Evolutionary conservation across 768 basidiomycete species (phyloP), one percentile per base, ranked within the genome.

Genomic region (Auricularia heimuer): DNA sequence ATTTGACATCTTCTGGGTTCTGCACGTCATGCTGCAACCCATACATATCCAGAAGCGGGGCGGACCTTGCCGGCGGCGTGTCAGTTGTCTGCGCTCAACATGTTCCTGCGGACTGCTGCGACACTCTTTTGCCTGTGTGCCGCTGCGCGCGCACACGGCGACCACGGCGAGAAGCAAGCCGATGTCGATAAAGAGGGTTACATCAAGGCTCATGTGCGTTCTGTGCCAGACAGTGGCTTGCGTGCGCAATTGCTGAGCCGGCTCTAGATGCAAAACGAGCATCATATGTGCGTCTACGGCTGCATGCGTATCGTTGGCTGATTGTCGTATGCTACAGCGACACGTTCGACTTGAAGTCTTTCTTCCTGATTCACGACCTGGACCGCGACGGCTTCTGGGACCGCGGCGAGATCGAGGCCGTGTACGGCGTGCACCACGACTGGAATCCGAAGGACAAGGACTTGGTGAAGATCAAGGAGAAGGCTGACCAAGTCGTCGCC

Each of bases 331-430:
- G n/a, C 14, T 51, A 67, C 71, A 94, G 92, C 65, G 90, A 93
- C 72, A 83, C 85, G 47, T 96, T 92, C 69, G 94, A 89, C 71
- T 77, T 84, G 54, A 80, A 85, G 69, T 91, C 92, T 73, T 99
- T 99, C 84, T 96, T 97, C 83, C 87, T 90, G 67, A 79, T 99
- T 12, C 96, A 99, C 76, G 96, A 99, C 77, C 80, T 99, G 65
- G 86, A 98, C 76, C 78, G 85, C 45, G 86, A 98, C 71, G 92
- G 92, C 0, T 71, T 82, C 63, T 93, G 93, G 87, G 88, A 92
- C 73, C 79, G 80, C 65, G 86, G 87, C 64, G 96, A 99, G 74
- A 89, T 99, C 66, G 90, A 97, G 75, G 94, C 94, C 21, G 86
- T 99, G 45, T 99, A 99, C 69, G 96, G 96, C 63, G 89, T 98